Evolutionary conservation across 2,329 filamentous ascomycete species (phyloP).

Genomic region (Penicillium brevicompactum): DNA sequence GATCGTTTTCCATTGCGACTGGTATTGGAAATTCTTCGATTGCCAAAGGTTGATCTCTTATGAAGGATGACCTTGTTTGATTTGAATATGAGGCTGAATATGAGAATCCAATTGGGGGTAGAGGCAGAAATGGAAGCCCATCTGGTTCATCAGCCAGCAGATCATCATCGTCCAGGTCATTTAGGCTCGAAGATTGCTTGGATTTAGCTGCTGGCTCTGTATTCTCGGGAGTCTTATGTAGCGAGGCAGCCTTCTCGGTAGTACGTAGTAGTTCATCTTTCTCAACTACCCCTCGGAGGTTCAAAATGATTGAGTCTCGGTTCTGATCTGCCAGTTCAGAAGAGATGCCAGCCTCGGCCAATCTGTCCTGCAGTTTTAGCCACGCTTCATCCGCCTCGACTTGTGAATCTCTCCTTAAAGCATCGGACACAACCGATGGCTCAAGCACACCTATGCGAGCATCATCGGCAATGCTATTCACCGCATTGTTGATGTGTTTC

Average conservation of each 20-base stretch:
- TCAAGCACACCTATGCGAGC: slow-evolving; percentile 8
- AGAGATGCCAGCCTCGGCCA: slow-evolving; percentile 11
- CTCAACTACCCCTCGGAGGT: slow-evolving; percentile 7
- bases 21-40: slow-evolving; percentile 18
- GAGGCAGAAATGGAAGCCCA: neutral
- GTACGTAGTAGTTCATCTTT: neutral
- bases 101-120: neutral
- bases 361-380: slow-evolving; percentile 10
- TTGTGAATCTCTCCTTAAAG: slow-evolving; percentile 1
- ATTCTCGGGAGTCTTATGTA: neutral
- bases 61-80: slow-evolving; percentile 1
- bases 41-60: neutral
- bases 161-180: neutral
- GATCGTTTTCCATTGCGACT: slow-evolving; percentile 6
- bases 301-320: slow-evolving; percentile 13
- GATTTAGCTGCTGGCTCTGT: neutral
- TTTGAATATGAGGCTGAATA: neutral
- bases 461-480: slow-evolving; percentile 11
- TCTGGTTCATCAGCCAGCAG: neutral
- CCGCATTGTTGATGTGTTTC: slow-evolving; percentile 9
- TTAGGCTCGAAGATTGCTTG: neutral
- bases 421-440: neutral
- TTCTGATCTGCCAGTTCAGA: slow-evolving; percentile 11
- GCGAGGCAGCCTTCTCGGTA: neutral
- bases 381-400: slow-evolving; percentile 8